These are phyloP conservation scores for Xylariaceae sp. DNA, from an alignment of 2,329 filamentous ascomycete species.

Conservation along the genomic window DNA sequence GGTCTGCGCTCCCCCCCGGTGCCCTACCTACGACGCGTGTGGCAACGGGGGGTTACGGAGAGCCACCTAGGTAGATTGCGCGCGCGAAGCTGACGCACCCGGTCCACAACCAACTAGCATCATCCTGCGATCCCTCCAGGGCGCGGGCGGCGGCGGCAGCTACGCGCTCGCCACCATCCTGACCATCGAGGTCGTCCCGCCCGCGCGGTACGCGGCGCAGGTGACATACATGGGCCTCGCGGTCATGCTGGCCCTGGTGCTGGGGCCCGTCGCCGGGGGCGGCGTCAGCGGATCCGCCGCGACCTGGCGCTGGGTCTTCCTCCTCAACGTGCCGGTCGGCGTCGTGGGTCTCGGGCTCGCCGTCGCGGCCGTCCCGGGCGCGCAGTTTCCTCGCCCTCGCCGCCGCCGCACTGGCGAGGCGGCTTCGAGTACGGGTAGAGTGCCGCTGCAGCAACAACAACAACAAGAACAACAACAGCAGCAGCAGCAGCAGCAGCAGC, in stretches of 20 bases:
- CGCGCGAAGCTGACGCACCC: too few species aligned
- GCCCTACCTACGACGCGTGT: too few species aligned
- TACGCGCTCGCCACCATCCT: not conserved
- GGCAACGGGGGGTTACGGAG: too few species aligned
- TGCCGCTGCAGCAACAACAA: too few species aligned
- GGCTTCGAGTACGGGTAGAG: too few species aligned
- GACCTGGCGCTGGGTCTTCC: not conserved
- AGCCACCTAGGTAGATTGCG: too few species aligned
- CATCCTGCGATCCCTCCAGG: not conserved
- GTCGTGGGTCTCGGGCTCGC: not conserved
- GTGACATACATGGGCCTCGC: not conserved
- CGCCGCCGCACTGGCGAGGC: too few species aligned
- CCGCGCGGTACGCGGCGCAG: not conserved
- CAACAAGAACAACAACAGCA: not conserved
- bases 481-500: not conserved
- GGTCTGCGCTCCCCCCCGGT: too few species aligned
- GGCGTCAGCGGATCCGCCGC: not conserved
- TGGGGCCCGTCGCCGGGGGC: not conserved
- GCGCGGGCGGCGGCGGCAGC: not conserved
- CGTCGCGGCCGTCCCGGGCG: not conserved
- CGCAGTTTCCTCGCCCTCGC: too few species aligned
- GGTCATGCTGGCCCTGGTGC: not conserved
- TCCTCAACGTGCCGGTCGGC: not conserved
- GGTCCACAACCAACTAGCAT: not conserved
- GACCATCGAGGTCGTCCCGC: not conserved